Percentiles rank a stretch among this genome's conserved stretches.
These are phyloP conservation scores for Prunella vulgaris DNA, from an alignment of 257 asterid species.

Conservation along the genomic window DNA sequence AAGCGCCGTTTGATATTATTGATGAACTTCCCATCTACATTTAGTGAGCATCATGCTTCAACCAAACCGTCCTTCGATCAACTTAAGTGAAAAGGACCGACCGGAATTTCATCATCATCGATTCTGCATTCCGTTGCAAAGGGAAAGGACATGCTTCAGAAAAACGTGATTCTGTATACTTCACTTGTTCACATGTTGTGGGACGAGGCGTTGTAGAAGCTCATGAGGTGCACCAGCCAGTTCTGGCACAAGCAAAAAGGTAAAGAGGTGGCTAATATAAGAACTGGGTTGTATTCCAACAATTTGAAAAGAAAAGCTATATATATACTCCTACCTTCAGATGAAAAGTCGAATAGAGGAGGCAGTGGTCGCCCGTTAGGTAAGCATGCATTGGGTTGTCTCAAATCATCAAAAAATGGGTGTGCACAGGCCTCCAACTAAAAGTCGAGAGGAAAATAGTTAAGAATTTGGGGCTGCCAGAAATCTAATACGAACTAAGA, in stretches of 20 bases:
- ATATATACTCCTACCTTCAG: slow-evolving; percentile 48
- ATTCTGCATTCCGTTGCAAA: slow-evolving; percentile 24
- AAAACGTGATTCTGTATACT: neutral
- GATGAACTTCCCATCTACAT: neutral
- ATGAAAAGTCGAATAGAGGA: slow-evolving; percentile 71
- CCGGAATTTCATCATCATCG: neutral
- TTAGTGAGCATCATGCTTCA: neutral
- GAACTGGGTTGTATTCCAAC: neutral
- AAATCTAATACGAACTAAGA: neutral
- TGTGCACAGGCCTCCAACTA: slow-evolving; percentile 97
- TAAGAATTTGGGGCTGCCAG: neutral
- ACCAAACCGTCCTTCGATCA: neutral
- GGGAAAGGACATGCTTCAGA: neutral
- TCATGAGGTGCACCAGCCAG: slow-evolving; percentile 42
- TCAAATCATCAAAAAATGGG: slow-evolving; percentile 71
- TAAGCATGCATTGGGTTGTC: slow-evolving; percentile 60
- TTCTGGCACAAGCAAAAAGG: slow-evolving; percentile 24
- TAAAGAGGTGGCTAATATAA: neutral
- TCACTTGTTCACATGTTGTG: slow-evolving; percentile 39
- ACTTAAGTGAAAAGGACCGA: neutral
- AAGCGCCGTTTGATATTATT: neutral
- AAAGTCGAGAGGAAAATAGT: slow-evolving; percentile 2
- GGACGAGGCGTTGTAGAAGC: slow-evolving; percentile 44
- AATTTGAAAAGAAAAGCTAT: neutral
- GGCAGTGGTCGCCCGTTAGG: slow-evolving; percentile 74